Percentiles rank a stretch among this genome's conserved stretches.
Evolutionary conservation across 257 asterid species (phyloP).

Genomic region (Marsdenia floribunda): DNA sequence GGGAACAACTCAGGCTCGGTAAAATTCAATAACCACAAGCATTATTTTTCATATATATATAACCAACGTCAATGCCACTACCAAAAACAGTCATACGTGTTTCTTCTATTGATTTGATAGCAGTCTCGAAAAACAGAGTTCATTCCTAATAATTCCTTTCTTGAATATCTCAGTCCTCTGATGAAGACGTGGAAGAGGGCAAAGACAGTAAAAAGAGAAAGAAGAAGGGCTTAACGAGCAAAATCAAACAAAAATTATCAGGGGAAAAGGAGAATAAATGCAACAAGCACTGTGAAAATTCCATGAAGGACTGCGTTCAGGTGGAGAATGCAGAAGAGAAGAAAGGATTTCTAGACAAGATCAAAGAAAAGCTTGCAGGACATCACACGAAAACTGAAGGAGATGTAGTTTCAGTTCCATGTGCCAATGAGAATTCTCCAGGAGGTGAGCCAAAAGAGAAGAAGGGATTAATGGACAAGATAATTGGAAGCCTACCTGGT

Average conservation of each 20-base stretch:
- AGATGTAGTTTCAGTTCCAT: conserved; percentile 12
- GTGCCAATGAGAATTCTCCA: conserved; percentile 28
- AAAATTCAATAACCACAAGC: background rate
- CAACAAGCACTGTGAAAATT: background rate
- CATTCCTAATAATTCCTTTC: background rate
- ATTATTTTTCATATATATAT: background rate
- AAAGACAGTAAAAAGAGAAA: conserved; percentile 32
- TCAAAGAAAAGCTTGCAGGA: conserved; percentile 42
- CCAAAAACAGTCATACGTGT: background rate
- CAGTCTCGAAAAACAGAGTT: background rate
- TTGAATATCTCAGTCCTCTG: conserved; percentile 34
- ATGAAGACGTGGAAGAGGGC: conserved; percentile 44
- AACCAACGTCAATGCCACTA: background rate
- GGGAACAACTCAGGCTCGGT: conserved; percentile 28
- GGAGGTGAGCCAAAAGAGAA: conserved; percentile 28
- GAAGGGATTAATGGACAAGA: conserved; percentile 41
- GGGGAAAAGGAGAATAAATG: conserved; percentile 20
- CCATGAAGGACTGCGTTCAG: conserved; percentile 14
- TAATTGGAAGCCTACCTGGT: conserved; percentile 44
- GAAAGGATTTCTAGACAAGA: conserved; percentile 41
- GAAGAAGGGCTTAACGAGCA: conserved; percentile 39
- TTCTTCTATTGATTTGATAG: background rate
- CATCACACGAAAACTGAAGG: conserved; percentile 29
- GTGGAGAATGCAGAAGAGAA: conserved; percentile 27
- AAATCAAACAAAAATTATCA: conserved; percentile 29